Evolutionary conservation across 495 filamentous ascomycete species (phyloP).

Genomic region (Penicillium subrubescens): DNA sequence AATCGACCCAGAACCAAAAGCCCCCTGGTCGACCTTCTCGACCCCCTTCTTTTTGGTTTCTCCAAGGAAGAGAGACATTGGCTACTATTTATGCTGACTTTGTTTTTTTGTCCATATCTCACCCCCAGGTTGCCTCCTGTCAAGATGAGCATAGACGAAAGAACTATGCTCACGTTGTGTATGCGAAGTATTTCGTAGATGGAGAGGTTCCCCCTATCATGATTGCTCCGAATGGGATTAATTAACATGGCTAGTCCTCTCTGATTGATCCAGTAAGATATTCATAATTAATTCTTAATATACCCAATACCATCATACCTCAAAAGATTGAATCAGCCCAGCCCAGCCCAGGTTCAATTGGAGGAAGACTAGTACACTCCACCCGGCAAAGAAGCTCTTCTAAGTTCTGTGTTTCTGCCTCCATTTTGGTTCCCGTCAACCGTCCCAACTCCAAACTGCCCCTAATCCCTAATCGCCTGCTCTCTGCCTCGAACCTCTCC

Average conservation of each 20-base stretch:
- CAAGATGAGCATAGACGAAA: not conserved
- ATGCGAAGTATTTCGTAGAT: not conserved
- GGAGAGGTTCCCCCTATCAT: not conserved
- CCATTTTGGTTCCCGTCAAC: not conserved
- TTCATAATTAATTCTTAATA: not conserved
- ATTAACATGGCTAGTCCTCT: not conserved
- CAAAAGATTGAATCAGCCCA: not conserved
- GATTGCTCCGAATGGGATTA: not conserved
- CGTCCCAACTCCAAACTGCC: not conserved
- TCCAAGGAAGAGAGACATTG: not conserved
- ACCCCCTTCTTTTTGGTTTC: not conserved
- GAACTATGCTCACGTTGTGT: not conserved
- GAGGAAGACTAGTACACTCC: not conserved
- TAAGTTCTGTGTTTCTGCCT: not conserved
- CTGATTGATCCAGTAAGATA: not conserved
- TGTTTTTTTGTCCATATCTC: not conserved
- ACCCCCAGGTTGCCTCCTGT: not conserved
- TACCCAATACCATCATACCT: not conserved
- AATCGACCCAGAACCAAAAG: slow-evolving; percentile 2
- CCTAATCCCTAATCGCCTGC: not conserved
- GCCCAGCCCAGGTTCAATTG: not conserved
- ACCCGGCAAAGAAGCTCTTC: slow-evolving; percentile 9
- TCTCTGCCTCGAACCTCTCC: not conserved
- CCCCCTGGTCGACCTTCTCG: not conserved
- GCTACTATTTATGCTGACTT: not conserved